These are phyloP conservation scores for Earliella scabrosa DNA, from an alignment of 1,284 basidiomycete species.

Conservation along the genomic window DNA sequence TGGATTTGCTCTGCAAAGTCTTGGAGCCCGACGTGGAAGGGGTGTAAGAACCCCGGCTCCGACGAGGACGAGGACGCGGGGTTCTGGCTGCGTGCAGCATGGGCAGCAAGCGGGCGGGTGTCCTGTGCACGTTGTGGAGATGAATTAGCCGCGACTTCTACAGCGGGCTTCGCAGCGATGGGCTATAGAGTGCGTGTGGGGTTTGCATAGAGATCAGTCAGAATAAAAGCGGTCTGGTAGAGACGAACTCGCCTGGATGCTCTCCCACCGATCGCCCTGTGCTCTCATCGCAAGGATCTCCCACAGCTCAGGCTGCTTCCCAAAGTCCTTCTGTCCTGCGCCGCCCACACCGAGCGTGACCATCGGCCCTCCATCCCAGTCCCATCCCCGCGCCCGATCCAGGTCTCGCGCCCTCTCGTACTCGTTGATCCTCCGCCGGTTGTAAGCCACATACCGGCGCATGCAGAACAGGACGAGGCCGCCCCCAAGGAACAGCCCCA, in stretches of 20 bases:
- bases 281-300: slow-evolving; percentile 16
- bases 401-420: neutral
- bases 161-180: slow-evolving; percentile 8
- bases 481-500: slow-evolving; percentile 33
- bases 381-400: slow-evolving; percentile 1
- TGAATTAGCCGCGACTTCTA: neutral
- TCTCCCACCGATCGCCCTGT: slow-evolving; percentile 14
- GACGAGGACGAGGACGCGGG: neutral
- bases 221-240: neutral
- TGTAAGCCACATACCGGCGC: slow-evolving; percentile 24
- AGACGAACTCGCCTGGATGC: slow-evolving; percentile 23
- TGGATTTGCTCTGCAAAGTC: slow-evolving; percentile 11
- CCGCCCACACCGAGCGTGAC: slow-evolving; percentile 1
- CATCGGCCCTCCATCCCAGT: slow-evolving; percentile 9
- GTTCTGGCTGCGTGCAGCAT: neutral
- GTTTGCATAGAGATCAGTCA: neutral
- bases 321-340: slow-evolving; percentile 12
- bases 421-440: slow-evolving; percentile 10
- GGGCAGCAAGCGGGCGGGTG: neutral
- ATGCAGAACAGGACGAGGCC: slow-evolving; percentile 31
- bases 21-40: slow-evolving; percentile 15
- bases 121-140: neutral
- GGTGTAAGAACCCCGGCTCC: slow-evolving; percentile 1
- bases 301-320: slow-evolving; percentile 28
- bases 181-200: slow-evolving; percentile 1